These are phyloP conservation scores for Pseudozyma thailandica DNA, from an alignment of 1,284 basidiomycete genomes.

Conservation along the genomic window DNA sequence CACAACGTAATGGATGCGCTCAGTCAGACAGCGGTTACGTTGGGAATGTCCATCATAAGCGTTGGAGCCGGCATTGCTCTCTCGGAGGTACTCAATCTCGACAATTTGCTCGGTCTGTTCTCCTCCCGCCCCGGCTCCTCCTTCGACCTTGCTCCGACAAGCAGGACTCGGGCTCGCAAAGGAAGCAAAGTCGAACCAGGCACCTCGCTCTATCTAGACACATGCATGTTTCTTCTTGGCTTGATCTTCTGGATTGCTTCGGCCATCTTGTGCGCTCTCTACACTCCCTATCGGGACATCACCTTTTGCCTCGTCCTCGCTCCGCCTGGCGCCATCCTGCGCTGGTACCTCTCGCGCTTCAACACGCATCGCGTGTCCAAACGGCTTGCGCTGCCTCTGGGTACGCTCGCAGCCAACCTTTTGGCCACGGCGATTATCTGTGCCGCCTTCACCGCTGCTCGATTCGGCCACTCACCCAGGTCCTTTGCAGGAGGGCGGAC, in stretches of 20 bases:
- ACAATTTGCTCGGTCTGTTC: not conserved
- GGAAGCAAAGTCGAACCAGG: conserved; percentile 2
- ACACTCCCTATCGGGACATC: conserved; percentile 79
- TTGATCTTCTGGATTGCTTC: conserved; percentile 70
- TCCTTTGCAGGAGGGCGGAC: conserved; percentile 22
- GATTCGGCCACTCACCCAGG: conserved; percentile 18
- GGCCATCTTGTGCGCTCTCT: conserved; percentile 80
- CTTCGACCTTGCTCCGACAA: not conserved
- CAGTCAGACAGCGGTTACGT: conserved; percentile 58
- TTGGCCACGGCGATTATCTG: conserved; percentile 71
- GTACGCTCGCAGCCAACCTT: conserved; percentile 88
- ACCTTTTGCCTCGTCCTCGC: conserved; percentile 89
- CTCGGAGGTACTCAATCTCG: conserved; percentile 23
- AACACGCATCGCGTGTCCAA: conserved; percentile 78
- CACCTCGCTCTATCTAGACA: conserved; percentile 13
- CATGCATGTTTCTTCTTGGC: conserved; percentile 40
- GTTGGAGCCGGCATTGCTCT: conserved; percentile 48
- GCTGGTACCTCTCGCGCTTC: conserved; percentile 79
- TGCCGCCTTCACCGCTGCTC: conserved; percentile 48
- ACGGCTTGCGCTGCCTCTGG: conserved; percentile 73
- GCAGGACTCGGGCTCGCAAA: not conserved
- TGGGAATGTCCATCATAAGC: conserved; percentile 54
- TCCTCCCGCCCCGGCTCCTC: not conserved
- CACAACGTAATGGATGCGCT: conserved; percentile 73
- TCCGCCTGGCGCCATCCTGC: conserved; percentile 85